These are phyloP conservation scores for Pythium guiyangense DNA, from an alignment of 352 stramenopile species.

Conservation along the genomic window DNA sequence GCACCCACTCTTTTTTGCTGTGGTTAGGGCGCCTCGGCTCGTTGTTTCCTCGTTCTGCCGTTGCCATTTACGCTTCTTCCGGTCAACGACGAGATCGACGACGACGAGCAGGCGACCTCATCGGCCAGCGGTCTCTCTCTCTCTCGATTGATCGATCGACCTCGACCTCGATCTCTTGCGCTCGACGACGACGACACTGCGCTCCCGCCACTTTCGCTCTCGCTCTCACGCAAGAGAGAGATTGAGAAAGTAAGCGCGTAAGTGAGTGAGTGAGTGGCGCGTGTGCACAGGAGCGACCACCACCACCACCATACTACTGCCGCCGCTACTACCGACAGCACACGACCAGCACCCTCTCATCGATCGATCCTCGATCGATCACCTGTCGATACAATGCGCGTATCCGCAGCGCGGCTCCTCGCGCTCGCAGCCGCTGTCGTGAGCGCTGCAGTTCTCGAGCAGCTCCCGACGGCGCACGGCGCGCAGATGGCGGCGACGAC, in stretches of 20 bases:
- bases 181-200: too few species aligned
- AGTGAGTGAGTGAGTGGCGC: too few species aligned
- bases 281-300: too few species aligned
- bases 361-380: too few species aligned
- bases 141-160: not conserved
- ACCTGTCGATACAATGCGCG: constrained; percentile 1
- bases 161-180: not conserved
- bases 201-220: not conserved
- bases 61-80: constrained; percentile 1
- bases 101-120: too few species aligned
- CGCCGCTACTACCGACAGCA: too few species aligned
- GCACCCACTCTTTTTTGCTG: too few species aligned
- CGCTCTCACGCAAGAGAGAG: not conserved
- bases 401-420: constrained; percentile 12
- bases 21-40: not conserved
- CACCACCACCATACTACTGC: too few species aligned
- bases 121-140: not conserved
- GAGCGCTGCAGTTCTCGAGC: constrained; percentile 15
- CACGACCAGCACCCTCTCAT: not conserved
- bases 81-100: not conserved
- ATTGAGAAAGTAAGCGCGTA: too few species aligned
- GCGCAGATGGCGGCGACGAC: constrained; percentile 24
- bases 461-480: constrained; percentile 8
- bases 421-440: constrained; percentile 18
- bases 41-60: not conserved